Evolutionary conservation across 192 early-diverging fungal genomes (phyloP).

Genomic region (Coemansia sp.): DNA sequence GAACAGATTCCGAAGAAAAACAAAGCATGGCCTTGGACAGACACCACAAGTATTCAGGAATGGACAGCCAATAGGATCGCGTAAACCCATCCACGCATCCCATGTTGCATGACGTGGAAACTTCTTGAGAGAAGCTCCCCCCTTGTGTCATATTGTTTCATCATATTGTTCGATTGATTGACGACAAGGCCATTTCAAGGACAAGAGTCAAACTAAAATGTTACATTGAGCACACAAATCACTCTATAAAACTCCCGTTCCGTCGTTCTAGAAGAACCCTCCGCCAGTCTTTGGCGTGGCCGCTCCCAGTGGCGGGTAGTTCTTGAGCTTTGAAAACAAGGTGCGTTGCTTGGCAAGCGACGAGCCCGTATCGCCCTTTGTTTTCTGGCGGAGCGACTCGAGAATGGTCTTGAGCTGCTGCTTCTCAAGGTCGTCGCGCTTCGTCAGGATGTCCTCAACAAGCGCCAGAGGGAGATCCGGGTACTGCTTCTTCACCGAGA

Average conservation of each 20-base stretch:
- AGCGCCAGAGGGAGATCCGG: slow-evolving; percentile 88
- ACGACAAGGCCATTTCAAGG: too few relatives aligned
- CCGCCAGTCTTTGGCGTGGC: slow-evolving; percentile 7
- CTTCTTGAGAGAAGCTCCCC: not conserved
- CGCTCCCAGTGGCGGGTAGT: slow-evolving; percentile 39
- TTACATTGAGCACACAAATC: too few relatives aligned
- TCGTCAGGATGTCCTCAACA: slow-evolving; percentile 86
- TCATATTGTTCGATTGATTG: too few relatives aligned
- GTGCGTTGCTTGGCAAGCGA: slow-evolving; percentile 52
- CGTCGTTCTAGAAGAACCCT: not conserved
- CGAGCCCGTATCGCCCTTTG: slow-evolving; percentile 49
- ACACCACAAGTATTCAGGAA: not conserved
- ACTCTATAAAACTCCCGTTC: too few relatives aligned
- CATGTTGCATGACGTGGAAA: not conserved
- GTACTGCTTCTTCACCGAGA: slow-evolving; percentile 83
- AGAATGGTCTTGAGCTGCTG: slow-evolving; percentile 81
- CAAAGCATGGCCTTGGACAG: not conserved
- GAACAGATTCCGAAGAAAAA: not conserved
- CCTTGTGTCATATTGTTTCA: not conserved
- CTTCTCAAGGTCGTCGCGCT: slow-evolving; percentile 91
- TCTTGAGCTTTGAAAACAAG: slow-evolving; percentile 48
- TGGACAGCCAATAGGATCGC: not conserved
- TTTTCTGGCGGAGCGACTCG: slow-evolving; percentile 66
- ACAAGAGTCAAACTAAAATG: too few relatives aligned
- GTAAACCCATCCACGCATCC: not conserved